These are phyloP conservation scores for Alternaria tenuissima DNA, from an alignment of 2,329 filamentous ascomycete species.

Conservation along the genomic window DNA sequence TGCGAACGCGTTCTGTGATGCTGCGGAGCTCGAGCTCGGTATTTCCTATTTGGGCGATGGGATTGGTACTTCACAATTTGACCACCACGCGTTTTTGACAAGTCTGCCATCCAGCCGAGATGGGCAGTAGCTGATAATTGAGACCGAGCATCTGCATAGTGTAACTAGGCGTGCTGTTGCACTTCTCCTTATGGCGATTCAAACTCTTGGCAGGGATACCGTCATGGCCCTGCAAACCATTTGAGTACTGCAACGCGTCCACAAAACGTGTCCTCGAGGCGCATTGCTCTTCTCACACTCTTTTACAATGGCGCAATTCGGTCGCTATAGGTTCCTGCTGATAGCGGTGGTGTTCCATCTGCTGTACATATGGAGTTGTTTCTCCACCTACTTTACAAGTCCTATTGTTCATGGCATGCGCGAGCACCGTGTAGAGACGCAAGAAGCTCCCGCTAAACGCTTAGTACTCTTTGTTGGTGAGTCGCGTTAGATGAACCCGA, in stretches of 20 bases:
- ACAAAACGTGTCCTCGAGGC: conserved; percentile 34
- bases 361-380: conserved; percentile 82
- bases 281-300: conserved; percentile 33
- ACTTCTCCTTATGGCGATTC: conserved; percentile 5
- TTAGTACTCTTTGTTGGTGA: conserved; percentile 91
- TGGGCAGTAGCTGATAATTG: background rate
- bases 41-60: conserved; percentile 18
- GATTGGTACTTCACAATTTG: background rate
- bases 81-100: background rate
- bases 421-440: conserved; percentile 74
- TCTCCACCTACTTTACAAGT: conserved; percentile 98
- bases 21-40: conserved; percentile 23
- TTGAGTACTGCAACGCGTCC: conserved; percentile 36
- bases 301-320: conserved; percentile 61
- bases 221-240: conserved; percentile 32
- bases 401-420: conserved; percentile 97
- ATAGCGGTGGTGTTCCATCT: conserved; percentile 92
- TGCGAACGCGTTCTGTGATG: background rate
- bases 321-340: conserved; percentile 83
- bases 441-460: conserved; percentile 83
- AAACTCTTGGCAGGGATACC: conserved; percentile 31
- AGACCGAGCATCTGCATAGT: background rate
- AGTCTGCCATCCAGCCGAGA: background rate
- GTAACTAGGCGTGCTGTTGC: background rate
- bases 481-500: conserved; percentile 9